These are phyloP conservation scores for Takakia lepidozioides DNA, from an alignment of 225 moss, liverwort and hornwort species.

Conservation along the genomic window DNA sequence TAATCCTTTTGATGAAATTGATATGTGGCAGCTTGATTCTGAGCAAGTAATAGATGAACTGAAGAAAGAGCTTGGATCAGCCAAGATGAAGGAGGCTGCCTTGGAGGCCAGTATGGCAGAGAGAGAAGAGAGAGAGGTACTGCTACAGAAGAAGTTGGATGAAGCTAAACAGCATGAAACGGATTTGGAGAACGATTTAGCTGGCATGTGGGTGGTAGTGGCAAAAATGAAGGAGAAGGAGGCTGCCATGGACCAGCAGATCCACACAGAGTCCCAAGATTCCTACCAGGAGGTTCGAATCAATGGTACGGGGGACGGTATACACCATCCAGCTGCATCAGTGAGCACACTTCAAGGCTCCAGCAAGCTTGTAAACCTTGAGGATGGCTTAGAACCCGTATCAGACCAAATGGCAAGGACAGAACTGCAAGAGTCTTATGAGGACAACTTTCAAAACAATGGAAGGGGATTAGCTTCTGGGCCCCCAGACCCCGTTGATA, in stretches of 20 bases:
- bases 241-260: conserved; percentile 12
- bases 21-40: conserved; percentile 37
- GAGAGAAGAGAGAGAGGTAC: conserved; percentile 50
- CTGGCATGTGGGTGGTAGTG: conserved; percentile 97
- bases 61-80: conserved; percentile 54
- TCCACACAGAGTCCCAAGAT: conserved; percentile 12
- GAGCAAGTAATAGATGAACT: conserved; percentile 37
- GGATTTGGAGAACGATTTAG: conserved; percentile 84
- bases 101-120: conserved; percentile 53
- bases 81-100: conserved; percentile 47
- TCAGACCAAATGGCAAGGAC: conserved; percentile 27
- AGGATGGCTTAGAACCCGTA: conserved; percentile 19
- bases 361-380: conserved; percentile 17
- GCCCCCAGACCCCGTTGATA: too few species aligned
- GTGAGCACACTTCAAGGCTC: conserved; percentile 12
- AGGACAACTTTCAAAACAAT: conserved; percentile 59
- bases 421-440: conserved; percentile 35
- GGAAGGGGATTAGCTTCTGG: conserved; percentile 18
- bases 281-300: conserved; percentile 23
- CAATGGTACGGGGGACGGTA: conserved; percentile 14
- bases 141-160: conserved; percentile 51
- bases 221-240: conserved; percentile 81
- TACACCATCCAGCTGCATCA: conserved; percentile 12
- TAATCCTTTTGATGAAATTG: conserved; percentile 44
- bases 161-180: conserved; percentile 73